Evolutionary conservation across 139 green algal species (phyloP), one percentile per base, ranked within the genome.

Genomic region (Chlamydomonas urium): DNA sequence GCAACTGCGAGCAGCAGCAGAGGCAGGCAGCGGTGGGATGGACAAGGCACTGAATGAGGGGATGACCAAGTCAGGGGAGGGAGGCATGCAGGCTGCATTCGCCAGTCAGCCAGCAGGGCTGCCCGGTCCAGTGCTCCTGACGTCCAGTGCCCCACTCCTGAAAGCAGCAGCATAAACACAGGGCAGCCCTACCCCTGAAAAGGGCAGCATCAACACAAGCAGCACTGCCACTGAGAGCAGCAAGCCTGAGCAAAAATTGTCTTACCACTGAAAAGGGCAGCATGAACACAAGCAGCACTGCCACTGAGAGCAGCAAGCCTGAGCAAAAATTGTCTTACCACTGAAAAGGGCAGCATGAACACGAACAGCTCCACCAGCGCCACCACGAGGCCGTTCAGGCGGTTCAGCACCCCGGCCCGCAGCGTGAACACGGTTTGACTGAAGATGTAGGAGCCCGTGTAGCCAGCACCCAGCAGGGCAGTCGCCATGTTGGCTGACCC

Each of bases 391-490:
- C 84, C 88, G 56, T 89, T 87, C 37, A 80, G 38, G 24, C 65
- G 65, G 63, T 71, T 75, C 19, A 61, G 66, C 1, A 88, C 75
- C 0, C 83, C 80, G 1, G 74, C 77, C 0, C 82, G 50, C 80
- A 88, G 81, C 10, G 75, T 85, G 75, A 88, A 90, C 32, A 86
- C 74, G 2, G 85, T 88, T 65, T 90, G 85, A 4, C 63, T 79
- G 75, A 95, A 93, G 75, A 95, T 95, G 81, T 93, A 94, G 71
- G 62, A 83, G 35, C 82, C 90, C 0, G 89, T 94, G 81, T 86
- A 92, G 35, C 90, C 90, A 1, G 78, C 81, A 2, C 90, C 90
- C 17, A 72, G 45, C 1, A 83, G n/a, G 0, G 78, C 86, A 1
- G 79, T 81, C 8, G 90, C 66, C 28, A 90, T 65, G 71, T 96